A percentile compares a stretch with the other conserved stretches of the same genome.
Conservation (phyloP, 1,284 basidiomycete genomes). For the Tilletia setariae region DNA sequence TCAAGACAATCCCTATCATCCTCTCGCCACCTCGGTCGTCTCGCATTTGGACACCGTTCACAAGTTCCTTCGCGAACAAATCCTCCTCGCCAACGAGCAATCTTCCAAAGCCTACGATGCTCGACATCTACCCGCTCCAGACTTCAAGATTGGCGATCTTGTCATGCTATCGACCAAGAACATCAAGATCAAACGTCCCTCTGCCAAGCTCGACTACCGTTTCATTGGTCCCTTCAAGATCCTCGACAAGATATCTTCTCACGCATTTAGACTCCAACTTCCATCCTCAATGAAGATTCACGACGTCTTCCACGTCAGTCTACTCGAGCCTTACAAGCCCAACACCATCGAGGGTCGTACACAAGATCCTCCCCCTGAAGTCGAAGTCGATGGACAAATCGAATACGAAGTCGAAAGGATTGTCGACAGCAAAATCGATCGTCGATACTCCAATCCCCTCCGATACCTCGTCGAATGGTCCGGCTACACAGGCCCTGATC, state of each 20-base stretch:
- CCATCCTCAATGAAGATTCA: conserved; percentile 3
- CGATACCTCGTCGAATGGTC: too few species aligned
- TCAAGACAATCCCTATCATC: conserved; percentile 4
- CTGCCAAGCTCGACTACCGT: conserved; percentile 13
- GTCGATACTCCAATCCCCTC: too few species aligned
- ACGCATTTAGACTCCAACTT: conserved; percentile 5
- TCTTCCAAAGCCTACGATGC: neutral
- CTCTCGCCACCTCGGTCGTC: neutral
- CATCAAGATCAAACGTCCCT: neutral
- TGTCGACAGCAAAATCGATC: conserved; percentile 10
- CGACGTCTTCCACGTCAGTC: too few species aligned
- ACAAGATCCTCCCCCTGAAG: conserved; percentile 1
- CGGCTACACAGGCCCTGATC: conserved; percentile 6
- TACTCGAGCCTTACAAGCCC: conserved; percentile 14
- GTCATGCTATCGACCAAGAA: too few species aligned
- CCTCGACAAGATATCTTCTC: neutral
- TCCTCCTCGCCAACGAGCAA: neutral
- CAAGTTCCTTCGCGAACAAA: neutral
- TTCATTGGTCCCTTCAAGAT: conserved; percentile 19
- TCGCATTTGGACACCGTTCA: neutral
- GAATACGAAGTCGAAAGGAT: conserved; percentile 14
- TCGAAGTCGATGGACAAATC: neutral
- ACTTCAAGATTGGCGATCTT: conserved; percentile 18
- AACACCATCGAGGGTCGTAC: conserved; percentile 1
- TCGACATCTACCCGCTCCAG: neutral